Base-by-base conservation (phyloP, 2,329 filamentous ascomycete genomes). In the Epicoccum sorghinum region DNA sequence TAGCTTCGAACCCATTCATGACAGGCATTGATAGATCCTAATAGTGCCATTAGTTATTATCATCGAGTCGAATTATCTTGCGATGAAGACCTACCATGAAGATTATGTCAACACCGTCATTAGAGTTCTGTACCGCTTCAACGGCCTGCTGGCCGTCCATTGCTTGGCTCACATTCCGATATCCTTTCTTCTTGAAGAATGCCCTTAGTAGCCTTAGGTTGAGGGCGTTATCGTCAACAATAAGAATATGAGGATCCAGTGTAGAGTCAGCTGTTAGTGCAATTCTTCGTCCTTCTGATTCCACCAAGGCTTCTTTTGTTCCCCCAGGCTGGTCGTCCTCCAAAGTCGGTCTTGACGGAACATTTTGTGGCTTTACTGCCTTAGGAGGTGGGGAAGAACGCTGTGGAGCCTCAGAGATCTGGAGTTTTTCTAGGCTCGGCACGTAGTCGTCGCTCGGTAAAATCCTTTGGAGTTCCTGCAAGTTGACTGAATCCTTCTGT, bases 181-280 rank as follows among this genome's bases (percentile, higher is more conserved):
- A 47, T 2, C 46, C 37, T 13, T 47, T 50, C 36, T 61, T 67
- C 13, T 62, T 67, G 38, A 67, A 48, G 42, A 69, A 68, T 0
- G 65, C 55, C 3, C 51, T 52, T 8, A 69, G 55, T 18, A 69
- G 53, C 56, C 63, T 68, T 7, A 73, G 53, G 30, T 75, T 75
- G 25, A 75, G 62, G 1, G 59, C 25, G 40, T 75, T 75, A 41
- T 75, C 72, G 44, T 75, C 73, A 0, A 70, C 69, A 2, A 75
- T 53, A 1, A 75, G 64, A 9, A 73, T 57, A 12, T 57, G 47
- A 42, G 45, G 55, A 30, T n/a, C 14, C 2, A 5, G n/a, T 4
- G n/a, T 10, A 30, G 13, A 4, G 22, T 38, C 22, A 18, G 18
- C 18, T 18, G 18, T 18, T 18, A 18, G 3, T 3, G 18, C 18